Evolutionary conservation across 257 asterid species (phyloP), one percentile per base, ranked within the genome.

Genomic region (Cruciata laevipes): DNA sequence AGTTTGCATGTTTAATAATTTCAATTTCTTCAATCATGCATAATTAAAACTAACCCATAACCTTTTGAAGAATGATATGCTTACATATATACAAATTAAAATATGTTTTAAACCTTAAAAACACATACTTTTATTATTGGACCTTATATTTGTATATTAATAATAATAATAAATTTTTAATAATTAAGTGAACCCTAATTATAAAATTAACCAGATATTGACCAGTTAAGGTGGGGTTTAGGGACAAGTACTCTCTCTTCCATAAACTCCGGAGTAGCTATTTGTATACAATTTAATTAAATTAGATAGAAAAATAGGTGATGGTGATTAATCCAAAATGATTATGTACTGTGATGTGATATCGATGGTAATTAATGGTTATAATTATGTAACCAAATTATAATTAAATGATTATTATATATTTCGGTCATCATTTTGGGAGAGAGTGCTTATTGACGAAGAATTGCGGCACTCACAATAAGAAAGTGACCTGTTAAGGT

Each of bases 211-310:
- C 3, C 55, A 47, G 0, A 47, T 17, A 3, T 47, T 47, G 53
- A n/a, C 52, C 16, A 63, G 42, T 60, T 24, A 60, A 30, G 37
- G 24, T 62, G 65, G 58, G 27, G 20, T 47, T 14, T 47, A 63
- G 30, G 11, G 38, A 14, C 53, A 60, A 7, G 25, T 20, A n/a
- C n/a, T n/a, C n/a, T n/a, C 66, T 61, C 44, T 40, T 61, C 70
- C 73, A 35, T 13, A 42, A 68, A 73, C 70, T 37, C 69, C 24
- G 70, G 77, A 58, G 25, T 73, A 21, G 6, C n/a, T n/a, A n/a
- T n/a, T n/a, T n/a, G n/a, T n/a, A n/a, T n/a, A n/a, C n/a, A n/a
- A n/a, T n/a, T n/a, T n/a, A n/a, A 7, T 10, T 38, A 38, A 38
- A 38, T 38, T 38, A 38, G 47, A 38, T 0, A 33, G 8, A 7